Conservation (phyloP, 75 land plant species). For the Adiantum capillusveneris region DNA sequence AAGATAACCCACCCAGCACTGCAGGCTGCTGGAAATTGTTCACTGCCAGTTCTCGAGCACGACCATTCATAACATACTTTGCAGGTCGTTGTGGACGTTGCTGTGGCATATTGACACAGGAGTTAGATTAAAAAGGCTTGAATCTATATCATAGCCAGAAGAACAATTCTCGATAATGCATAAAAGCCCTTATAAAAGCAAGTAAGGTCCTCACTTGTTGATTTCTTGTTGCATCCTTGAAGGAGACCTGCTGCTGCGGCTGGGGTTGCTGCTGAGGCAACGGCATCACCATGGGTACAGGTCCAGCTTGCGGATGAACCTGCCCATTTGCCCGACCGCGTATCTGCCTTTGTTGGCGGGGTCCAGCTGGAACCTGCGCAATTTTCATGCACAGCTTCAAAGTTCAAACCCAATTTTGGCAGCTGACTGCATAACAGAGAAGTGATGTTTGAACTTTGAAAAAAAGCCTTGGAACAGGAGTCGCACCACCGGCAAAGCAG, state of each 20-base stretch:
- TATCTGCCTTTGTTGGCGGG: slow-evolving; percentile 40
- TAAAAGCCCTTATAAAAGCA: too few relatives aligned
- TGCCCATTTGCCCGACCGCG: slow-evolving; percentile 43
- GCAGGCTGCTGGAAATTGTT: slow-evolving; percentile 11
- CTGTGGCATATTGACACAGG: slow-evolving; percentile 6
- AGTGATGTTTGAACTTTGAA: too few relatives aligned
- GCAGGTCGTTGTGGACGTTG: slow-evolving; percentile 20
- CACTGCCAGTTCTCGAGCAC: slow-evolving; percentile 22
- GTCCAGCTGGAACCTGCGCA: slow-evolving; percentile 37
- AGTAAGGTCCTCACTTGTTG: slow-evolving; percentile 40
- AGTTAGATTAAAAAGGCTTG: neutral
- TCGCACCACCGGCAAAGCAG: slow-evolving; percentile 29
- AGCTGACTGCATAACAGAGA: too few relatives aligned
- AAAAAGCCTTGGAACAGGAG: neutral
- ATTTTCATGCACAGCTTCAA: too few relatives aligned
- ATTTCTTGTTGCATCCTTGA: slow-evolving; percentile 35
- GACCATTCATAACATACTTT: slow-evolving; percentile 37
- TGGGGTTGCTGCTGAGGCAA: slow-evolving; percentile 20
- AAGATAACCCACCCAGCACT: neutral
- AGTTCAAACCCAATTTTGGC: too few relatives aligned
- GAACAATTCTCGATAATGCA: too few relatives aligned
- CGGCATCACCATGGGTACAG: slow-evolving; percentile 15
- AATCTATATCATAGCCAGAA: neutral
- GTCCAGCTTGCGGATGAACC: slow-evolving; percentile 29
- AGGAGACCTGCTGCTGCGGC: slow-evolving; percentile 11